Evolutionary conservation across 2,329 filamentous ascomycete species (phyloP), one percentile per base, ranked within the genome.

Genomic region (Exophiala sp.): DNA sequence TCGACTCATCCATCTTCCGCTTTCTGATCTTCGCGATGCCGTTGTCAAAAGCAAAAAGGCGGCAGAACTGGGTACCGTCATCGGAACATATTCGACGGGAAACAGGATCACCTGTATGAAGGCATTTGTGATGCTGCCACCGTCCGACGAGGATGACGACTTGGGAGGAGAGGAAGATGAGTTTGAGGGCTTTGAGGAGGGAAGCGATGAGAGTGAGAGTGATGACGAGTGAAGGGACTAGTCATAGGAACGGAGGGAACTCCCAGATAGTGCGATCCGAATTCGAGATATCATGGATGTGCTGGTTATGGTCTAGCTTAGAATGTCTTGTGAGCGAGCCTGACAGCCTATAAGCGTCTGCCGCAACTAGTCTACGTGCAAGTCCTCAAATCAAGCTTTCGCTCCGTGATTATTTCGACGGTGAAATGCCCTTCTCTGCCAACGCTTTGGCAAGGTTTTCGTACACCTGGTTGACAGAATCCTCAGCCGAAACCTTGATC

Each of bases 51-150:
- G 62, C 14, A 51, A 59, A 3, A 52, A 63, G 21, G 53, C 47
- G 42, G 60, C 50, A 29, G 78, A 83, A 58, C 70, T 88, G 18
- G 91, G 89, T 29, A 79, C 73, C 60, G 68, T 95, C 51, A 68
- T 96, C 41, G 90, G 86, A 12, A 84, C 81, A 32, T 94, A 94
- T 65, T 87, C 91, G 71, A 96, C 91, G 18, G 85, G 86, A 42
- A 91, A 92, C 68, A 79, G 94, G 52, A 91, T 97, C 62, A 97
- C 91, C 35, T 97, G 94, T 68, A 68, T 97, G 65, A 85, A 84
- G 63, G 87, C 87, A 18, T 97, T 95, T 74, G 76, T 89, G 59
- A 95, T 97, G 89, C 81, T 88, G 69, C 80, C 84, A 63, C 76
- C 72, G 33, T 35, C 84, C 12, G 59, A 56, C 11, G 53, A 48